Evolutionary conservation across 345 rosid genomes (phyloP).

Genomic region (Passiflora organensis): DNA sequence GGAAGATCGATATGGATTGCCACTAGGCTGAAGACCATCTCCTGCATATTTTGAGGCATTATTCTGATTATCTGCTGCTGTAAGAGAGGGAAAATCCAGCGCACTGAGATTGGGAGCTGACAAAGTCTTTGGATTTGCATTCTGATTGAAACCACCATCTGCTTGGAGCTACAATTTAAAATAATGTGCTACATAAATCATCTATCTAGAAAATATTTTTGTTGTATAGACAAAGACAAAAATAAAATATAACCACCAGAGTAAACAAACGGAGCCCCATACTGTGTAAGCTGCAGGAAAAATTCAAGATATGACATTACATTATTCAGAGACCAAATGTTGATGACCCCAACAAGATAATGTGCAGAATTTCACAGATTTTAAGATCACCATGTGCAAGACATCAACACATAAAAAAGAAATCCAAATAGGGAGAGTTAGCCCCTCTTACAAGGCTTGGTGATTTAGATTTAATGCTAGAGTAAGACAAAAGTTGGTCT

Average conservation of each 20-base stretch:
- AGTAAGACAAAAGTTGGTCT: constrained; percentile 5
- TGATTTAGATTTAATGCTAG: too few species aligned
- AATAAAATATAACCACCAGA: background rate
- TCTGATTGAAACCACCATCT: constrained; percentile 75
- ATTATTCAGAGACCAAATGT: background rate
- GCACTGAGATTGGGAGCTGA: constrained; percentile 70
- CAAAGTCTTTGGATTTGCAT: constrained; percentile 54
- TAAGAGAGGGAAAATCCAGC: constrained; percentile 83
- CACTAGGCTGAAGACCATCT: constrained; percentile 62
- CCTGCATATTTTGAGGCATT: constrained; percentile 56
- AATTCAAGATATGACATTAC: background rate
- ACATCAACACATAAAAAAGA: too few species aligned
- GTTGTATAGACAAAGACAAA: background rate
- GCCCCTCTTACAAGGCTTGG: too few species aligned
- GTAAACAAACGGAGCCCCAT: background rate
- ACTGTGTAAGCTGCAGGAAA: background rate
- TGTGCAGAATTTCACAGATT: background rate
- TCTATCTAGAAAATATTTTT: background rate
- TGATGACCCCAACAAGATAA: background rate
- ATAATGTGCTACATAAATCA: constrained; percentile 19
- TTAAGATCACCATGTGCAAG: constrained; percentile 3
- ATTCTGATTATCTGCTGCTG: constrained; percentile 50
- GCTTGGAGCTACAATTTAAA: constrained; percentile 72
- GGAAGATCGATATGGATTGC: constrained; percentile 51
- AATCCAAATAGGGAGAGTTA: too few species aligned